Evolutionary conservation across 2,329 filamentous ascomycete genomes (phyloP), one percentile per base, ranked within the genome.

Genomic region (Ambrosiella beaveri): DNA sequence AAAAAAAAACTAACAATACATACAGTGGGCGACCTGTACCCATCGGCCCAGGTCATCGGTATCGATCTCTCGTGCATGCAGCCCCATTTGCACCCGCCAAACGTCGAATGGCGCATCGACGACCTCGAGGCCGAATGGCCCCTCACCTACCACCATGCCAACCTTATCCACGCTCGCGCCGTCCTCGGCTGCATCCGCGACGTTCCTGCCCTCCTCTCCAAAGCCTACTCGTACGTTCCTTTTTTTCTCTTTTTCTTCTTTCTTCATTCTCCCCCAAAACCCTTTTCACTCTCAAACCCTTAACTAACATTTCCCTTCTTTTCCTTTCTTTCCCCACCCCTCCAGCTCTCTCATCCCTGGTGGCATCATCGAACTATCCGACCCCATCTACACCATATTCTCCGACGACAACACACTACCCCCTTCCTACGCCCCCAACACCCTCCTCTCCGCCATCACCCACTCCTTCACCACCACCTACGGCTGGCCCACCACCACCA

Each of bases 121-220:
- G 68, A 70, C 47, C 64, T 71, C 8, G 68, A 70, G 57, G 68
- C 70, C 57, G 66, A 69, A 19, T 65, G 64, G 57, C 67, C 66
- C 7, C 65, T 65, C 35, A 68, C 69, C 13, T 71, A 71, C 55
- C 59, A 61, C 27, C 63, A 66, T 49, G 65, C 79, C 62, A 78
- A 81, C 63, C 73, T 76, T 59, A 74, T 82, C 50, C 77, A 81
- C 63, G 66, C 73, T 19, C 44, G 44, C 71, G 79, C 52, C 71
- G 76, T 19, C 69, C 82, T 64, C 69, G 73, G 5, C 73, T 73
- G 19, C 74, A 73, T 37, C 71, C 82, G 50, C 68, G 71, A 12
- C 69, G 80, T 63, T 80, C 78, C 66, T 69, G 69, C 2, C 68
- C 67, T 19, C 66, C 82, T 52, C 66, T 81, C 51, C 62, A 68